A percentile compares a stretch with the other conserved stretches of the same genome.
These are phyloP conservation scores for Diaporthe australafricana DNA, from an alignment of 2,329 filamentous ascomycete species.

Conservation along the genomic window DNA sequence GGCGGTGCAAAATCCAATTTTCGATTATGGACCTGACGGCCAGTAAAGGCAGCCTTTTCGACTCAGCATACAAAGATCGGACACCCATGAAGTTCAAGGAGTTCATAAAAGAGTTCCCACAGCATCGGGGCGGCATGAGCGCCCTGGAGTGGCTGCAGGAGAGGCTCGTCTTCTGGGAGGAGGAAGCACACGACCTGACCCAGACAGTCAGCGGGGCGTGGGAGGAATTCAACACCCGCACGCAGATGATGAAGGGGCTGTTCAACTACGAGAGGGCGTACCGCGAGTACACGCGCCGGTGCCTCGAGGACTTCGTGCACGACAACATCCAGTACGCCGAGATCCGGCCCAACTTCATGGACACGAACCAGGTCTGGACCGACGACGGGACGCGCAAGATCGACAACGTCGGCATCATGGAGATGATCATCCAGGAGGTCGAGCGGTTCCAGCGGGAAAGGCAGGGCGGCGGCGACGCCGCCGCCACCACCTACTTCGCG, in stretches of 20 bases:
- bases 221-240: constrained; percentile 64
- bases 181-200: constrained; percentile 66
- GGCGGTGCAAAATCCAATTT: constrained; percentile 71
- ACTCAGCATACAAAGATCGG: constrained; percentile 54
- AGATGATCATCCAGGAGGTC: constrained; percentile 61
- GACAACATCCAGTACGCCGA: constrained; percentile 72
- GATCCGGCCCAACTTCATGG: constrained; percentile 69
- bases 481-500: constrained; percentile 58
- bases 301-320: constrained; percentile 65
- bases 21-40: constrained; percentile 57
- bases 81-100: constrained; percentile 57
- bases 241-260: constrained; percentile 70
- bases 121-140: constrained; percentile 41
- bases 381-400: constrained; percentile 59
- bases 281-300: constrained; percentile 64
- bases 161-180: constrained; percentile 72
- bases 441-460: constrained; percentile 49
- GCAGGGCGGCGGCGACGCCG: not conserved
- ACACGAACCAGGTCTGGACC: constrained; percentile 61
- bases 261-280: constrained; percentile 69
- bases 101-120: constrained; percentile 53
- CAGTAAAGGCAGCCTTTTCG: constrained; percentile 59
- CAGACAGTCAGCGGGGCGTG: constrained; percentile 65
- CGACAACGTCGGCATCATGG: constrained; percentile 62
- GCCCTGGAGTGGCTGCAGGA: constrained; percentile 66